phyloP scores from a whole-genome alignment of 805 yeast genomes.

The Priceomyces fermenticarens region DNA sequence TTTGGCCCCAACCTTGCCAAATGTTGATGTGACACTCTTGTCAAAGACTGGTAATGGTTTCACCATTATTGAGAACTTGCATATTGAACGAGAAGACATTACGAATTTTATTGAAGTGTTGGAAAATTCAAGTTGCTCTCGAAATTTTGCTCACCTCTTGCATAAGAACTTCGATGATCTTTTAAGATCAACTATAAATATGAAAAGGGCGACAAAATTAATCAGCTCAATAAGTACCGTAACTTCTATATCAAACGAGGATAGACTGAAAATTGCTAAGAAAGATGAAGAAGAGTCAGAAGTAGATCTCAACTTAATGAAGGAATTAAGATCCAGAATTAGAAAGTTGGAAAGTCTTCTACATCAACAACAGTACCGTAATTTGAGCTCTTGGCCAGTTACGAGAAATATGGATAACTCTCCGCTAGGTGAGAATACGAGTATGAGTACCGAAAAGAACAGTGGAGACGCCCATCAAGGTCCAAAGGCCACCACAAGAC shows the following conservation, averaged over 20 bases:
- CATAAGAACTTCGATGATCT: conserved; percentile 45
- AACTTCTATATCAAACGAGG: conserved; percentile 19
- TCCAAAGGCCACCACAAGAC: conserved; percentile 22
- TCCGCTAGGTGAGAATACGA: conserved; percentile 9
- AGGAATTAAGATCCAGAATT: conserved; percentile 69
- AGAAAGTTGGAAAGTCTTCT: conserved; percentile 72
- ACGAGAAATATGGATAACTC: conserved; percentile 12
- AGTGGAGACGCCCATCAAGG: background rate
- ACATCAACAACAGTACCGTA: conserved; percentile 67
- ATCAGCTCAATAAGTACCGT: conserved; percentile 28
- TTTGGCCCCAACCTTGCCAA: conserved; percentile 19
- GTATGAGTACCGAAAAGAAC: conserved; percentile 16
- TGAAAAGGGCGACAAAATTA: conserved; percentile 32
- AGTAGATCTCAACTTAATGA: conserved; percentile 38
- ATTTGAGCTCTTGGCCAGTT: conserved; percentile 47
- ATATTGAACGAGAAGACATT: conserved; percentile 33
- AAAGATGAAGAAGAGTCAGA: conserved; percentile 27
- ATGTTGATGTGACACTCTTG: conserved; percentile 36
- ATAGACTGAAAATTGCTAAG: conserved; percentile 3
- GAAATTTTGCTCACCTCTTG: conserved; percentile 37
- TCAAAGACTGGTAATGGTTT: conserved; percentile 18
- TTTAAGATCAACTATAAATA: conserved; percentile 34
- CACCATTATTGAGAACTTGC: conserved; percentile 34
- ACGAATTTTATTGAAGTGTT: conserved; percentile 23
- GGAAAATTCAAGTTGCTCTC: conserved; percentile 18